Evolutionary conservation across 2,329 filamentous ascomycete species (phyloP).

Genomic region (Sporothrix schenckii): DNA sequence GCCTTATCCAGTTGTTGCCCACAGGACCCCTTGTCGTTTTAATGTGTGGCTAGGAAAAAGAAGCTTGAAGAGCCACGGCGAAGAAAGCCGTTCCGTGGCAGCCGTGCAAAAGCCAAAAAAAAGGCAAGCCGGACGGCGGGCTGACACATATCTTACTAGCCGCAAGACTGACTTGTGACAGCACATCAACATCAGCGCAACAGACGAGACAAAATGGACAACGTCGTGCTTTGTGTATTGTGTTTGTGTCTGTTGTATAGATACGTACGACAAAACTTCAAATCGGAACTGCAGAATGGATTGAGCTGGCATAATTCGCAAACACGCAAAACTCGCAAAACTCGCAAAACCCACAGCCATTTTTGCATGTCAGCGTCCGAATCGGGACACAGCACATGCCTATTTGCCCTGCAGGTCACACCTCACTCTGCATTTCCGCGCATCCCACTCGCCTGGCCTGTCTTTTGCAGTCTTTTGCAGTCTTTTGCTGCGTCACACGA

Average conservation of each 20-base stretch:
- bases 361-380: slow-evolving; percentile 3
- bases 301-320: no score
- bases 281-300: no score
- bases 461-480: neutral
- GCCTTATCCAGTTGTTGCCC: neutral
- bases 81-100: neutral
- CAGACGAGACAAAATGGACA: no score
- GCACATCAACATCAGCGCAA: no score
- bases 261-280: no score
- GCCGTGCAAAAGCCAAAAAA: slow-evolving; percentile 1
- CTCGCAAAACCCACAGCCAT: neutral
- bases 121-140: no score
- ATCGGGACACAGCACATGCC: slow-evolving; percentile 14
- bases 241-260: no score
- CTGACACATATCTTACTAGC: no score
- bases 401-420: neutral
- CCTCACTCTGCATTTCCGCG: slow-evolving; percentile 18
- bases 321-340: neutral
- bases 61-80: neutral
- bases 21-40: neutral
- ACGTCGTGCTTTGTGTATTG: no score
- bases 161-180: no score
- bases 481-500: slow-evolving; percentile 15
- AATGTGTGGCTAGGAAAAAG: slow-evolving; percentile 3
- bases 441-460: neutral